Conservation (phyloP, 177 flowering plant genomes). For the Vitis hybrid region DNA sequence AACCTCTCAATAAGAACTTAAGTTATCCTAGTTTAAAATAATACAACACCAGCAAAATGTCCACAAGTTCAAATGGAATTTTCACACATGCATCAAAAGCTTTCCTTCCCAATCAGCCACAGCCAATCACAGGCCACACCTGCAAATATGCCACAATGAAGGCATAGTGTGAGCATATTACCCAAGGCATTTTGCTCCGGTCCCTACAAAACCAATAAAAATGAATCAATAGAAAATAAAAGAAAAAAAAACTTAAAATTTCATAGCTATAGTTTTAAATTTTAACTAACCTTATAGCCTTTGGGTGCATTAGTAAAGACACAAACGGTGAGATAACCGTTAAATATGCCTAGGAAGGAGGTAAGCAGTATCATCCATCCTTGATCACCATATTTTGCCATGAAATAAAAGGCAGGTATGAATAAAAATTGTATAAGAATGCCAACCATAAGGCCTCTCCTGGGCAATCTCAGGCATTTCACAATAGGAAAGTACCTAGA, state of each 20-base stretch:
- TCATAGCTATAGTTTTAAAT: not conserved
- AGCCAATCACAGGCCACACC: constrained; percentile 80
- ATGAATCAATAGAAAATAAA: not conserved
- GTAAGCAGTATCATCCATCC: constrained; percentile 79
- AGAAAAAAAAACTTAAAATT: not conserved
- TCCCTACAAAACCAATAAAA: constrained; percentile 41
- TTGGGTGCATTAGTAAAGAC: constrained; percentile 60
- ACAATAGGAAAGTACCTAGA: constrained; percentile 62
- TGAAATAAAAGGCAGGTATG: constrained; percentile 78
- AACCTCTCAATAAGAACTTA: too few species aligned
- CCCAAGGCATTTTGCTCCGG: constrained; percentile 94
- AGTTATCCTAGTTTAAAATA: not conserved
- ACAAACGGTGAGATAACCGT: constrained; percentile 81
- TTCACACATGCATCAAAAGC: constrained; percentile 17
- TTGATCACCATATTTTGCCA: constrained; percentile 72
- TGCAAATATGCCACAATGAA: constrained; percentile 61
- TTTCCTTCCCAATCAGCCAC: constrained; percentile 70
- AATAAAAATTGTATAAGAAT: constrained; percentile 49
- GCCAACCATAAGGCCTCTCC: constrained; percentile 56
- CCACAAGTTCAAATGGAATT: too few species aligned
- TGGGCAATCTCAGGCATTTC: constrained; percentile 39
- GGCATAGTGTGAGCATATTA: constrained; percentile 56
- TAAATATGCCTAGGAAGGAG: constrained; percentile 57
- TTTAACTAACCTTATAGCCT: constrained; percentile 61
- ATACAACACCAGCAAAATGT: not conserved